Evolutionary conservation across 1,284 basidiomycete genomes (phyloP).

Genomic region (Heterobasidion parviporum): DNA sequence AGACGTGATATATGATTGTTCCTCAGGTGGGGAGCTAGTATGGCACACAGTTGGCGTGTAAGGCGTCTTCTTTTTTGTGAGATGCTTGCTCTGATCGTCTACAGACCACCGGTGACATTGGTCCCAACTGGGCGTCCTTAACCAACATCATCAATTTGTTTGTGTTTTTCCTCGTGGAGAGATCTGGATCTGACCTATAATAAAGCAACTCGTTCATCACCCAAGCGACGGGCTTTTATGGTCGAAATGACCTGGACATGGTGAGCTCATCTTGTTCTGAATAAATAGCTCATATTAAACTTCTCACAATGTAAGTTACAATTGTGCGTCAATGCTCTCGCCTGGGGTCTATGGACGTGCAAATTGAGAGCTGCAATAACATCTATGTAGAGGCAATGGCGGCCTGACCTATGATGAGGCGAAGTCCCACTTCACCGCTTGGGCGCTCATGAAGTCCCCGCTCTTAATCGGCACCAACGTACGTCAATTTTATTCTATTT

Average conservation of each 20-base stretch:
- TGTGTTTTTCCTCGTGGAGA: conserved; percentile 2
- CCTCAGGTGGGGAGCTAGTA: conserved; percentile 29
- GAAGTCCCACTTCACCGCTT: conserved; percentile 57
- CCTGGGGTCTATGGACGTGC: neutral
- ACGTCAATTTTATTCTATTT: neutral
- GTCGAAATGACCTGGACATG: conserved; percentile 4
- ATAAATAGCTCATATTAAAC: neutral
- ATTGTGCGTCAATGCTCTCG: neutral
- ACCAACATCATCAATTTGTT: conserved; percentile 36
- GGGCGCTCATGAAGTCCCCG: conserved; percentile 58
- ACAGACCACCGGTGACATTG: conserved; percentile 26
- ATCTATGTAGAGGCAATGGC: conserved; percentile 41
- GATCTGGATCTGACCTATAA: neutral
- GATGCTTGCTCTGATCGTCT: neutral
- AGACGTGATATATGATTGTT: neutral
- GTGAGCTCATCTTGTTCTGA: neutral
- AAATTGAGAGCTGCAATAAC: neutral
- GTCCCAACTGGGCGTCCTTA: conserved; percentile 28
- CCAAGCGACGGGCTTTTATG: conserved; percentile 3
- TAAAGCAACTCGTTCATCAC: conserved; percentile 35
- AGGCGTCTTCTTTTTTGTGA: conserved; percentile 7
- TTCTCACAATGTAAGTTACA: conserved; percentile 11
- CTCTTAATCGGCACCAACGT: conserved; percentile 38
- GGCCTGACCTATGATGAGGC: conserved; percentile 47
- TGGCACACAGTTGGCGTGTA: conserved; percentile 39